A percentile compares a stretch with the other conserved stretches of the same genome.
phyloP scores from a whole-genome alignment of 164 flowering plant genomes.

The Nymphaea colorata region DNA sequence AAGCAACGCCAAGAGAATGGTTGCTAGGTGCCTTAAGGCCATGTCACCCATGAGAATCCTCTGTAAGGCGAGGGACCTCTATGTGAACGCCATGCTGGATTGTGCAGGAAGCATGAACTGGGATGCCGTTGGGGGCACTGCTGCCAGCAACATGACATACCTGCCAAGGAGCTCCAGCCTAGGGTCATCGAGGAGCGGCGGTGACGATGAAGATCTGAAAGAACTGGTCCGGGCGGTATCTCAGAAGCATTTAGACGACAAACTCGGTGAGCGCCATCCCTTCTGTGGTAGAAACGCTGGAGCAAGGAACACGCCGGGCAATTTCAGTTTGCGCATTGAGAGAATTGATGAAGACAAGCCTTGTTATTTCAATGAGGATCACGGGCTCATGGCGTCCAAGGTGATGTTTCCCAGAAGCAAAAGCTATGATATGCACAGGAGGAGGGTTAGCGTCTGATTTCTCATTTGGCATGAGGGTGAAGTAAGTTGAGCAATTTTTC shows the following conservation, averaged over 20 bases:
- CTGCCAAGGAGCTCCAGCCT: slow-evolving; percentile 39
- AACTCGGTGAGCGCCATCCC: neutral
- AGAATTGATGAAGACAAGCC: slow-evolving; percentile 62
- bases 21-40: slow-evolving; percentile 16
- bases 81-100: slow-evolving; percentile 22
- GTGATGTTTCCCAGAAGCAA: slow-evolving; percentile 2
- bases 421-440: slow-evolving; percentile 3
- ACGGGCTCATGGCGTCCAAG: neutral
- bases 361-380: slow-evolving; percentile 27
- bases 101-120: slow-evolving; percentile 18
- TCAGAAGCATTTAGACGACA: slow-evolving; percentile 12
- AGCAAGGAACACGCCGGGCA: slow-evolving; percentile 16
- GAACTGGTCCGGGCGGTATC: slow-evolving; percentile 38
- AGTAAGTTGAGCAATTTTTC: too few relatives aligned
- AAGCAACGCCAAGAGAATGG: slow-evolving; percentile 8
- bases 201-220: slow-evolving; percentile 26
- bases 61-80: slow-evolving; percentile 24
- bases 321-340: slow-evolving; percentile 37
- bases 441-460: neutral
- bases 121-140: slow-evolving; percentile 8
- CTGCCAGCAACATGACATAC: slow-evolving; percentile 8
- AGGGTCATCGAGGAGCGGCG: slow-evolving; percentile 8
- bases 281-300: neutral
- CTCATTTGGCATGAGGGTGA: too few relatives aligned
- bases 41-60: slow-evolving; percentile 22